Evolutionary conservation across 306 rosid species (phyloP), one percentile per base, ranked within the genome.

Genomic region (Pachyrhizus erosus): DNA sequence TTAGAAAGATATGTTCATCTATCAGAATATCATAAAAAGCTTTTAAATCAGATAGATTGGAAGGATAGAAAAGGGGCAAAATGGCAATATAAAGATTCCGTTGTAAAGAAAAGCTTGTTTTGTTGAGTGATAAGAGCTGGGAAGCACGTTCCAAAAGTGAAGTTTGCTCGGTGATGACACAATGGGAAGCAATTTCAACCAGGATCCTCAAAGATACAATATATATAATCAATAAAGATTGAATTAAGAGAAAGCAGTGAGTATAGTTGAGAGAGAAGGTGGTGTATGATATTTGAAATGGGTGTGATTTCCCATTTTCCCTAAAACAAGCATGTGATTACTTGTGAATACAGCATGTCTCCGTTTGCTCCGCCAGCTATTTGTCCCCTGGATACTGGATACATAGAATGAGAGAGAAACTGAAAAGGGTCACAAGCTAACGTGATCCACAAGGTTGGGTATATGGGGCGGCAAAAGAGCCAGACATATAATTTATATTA

Each of bases 271-370:
- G 9, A 42, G 37, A 70, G 33, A 58, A 58, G 4, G 74, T 31
- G 21, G 49, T 8, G 12, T 4, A 55, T 74, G 18, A 51, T 2
- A 20, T 33, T 81, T 13, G 34, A 0, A 20, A 52, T 31, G 77
- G 45, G 66, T 70, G 80, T 64, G 83, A 73, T 70, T 27, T 55
- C 13, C 29, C 21, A 67, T 17, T n/a, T 70, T n/a, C 7, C 10
- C 4, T 31, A 18, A 34, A 74, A 57, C 11, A 34, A 77, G 88
- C 90, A 85, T 82, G 90, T 87, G 90, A 79, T 82, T 4, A 49
- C 84, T 82, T 85, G 85, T 76, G 82, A 71, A 77, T 79, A 75
- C 90, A 85, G 88, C 88, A 87, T 79, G 81, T 82, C 83, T 76
- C 37, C 2, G 85, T 55, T 87, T 33, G 85, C 79, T 76, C 75